Percentiles rank a stretch among this genome's conserved stretches.
phyloP scores from a whole-genome alignment of 371 early-diverging fungal genomes.

The Mucor lusitanicus region DNA sequence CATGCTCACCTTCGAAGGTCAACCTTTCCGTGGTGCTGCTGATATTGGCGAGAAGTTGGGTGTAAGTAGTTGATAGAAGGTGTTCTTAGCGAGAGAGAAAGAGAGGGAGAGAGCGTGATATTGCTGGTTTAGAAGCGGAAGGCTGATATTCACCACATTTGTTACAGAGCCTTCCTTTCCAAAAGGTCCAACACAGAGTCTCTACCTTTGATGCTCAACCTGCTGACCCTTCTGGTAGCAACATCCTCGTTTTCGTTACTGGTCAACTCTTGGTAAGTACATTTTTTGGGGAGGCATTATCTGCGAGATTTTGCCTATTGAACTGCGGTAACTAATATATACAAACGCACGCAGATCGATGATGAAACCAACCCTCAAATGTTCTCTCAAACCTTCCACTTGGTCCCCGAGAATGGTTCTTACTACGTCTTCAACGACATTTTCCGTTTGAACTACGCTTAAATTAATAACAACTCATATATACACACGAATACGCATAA shows the following conservation, averaged over 20 bases:
- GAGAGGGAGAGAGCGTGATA: neutral
- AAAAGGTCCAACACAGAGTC: constrained; percentile 67
- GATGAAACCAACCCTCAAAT: constrained; percentile 75
- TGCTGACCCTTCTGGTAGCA: constrained; percentile 45
- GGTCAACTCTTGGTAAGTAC: constrained; percentile 78
- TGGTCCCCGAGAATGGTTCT: constrained; percentile 60
- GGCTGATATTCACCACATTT: neutral
- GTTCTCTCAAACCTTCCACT: constrained; percentile 86
- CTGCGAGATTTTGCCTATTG: neutral
- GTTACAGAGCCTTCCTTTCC: constrained; percentile 75
- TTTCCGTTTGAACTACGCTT: constrained; percentile 76
- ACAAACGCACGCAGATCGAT: constrained; percentile 61
- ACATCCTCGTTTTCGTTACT: constrained; percentile 81
- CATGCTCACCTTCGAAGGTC: constrained; percentile 88
- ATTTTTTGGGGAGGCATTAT: neutral
- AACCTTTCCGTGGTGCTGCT: constrained; percentile 56
- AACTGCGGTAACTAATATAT: neutral
- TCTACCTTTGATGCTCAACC: constrained; percentile 84
- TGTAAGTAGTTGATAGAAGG: constrained; percentile 53
- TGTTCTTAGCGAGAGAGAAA: neutral
- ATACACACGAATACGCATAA: neutral
- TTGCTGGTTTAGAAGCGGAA: neutral
- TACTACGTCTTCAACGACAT: constrained; percentile 81
- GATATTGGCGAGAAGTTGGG: constrained; percentile 77
- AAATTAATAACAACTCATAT: neutral